Base-by-base conservation (phyloP, 2,329 filamentous ascomycete genomes). In the Pseudopyrenochaeta lycopersici region DNA sequence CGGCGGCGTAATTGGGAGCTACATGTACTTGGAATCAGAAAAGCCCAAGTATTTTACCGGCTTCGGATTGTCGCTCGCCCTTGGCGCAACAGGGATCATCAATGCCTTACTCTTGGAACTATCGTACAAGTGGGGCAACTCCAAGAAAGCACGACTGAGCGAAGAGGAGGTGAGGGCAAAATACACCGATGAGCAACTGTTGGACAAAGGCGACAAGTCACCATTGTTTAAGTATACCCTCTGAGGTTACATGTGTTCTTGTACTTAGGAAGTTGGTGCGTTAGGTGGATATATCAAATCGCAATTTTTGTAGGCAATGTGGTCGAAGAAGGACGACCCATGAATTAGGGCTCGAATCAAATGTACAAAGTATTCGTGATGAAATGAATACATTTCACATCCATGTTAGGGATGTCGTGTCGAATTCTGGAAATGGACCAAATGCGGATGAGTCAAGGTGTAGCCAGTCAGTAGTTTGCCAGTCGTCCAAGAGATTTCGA, bases 211-310 rank as follows among this genome's bases (percentile, higher is more conserved):
- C 0, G 74, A 78, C 54, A 62, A 70, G 47, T 74, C 68, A 46
- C 76, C 75, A 4, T 61, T 78, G 50, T 78, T 76, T 58, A 74
- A 69, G 56, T 79, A 78, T 32, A 20, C 58, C 21, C 31, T 66
- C 7, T 66, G 32, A 60, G 15, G 41, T 56, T 62, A 27, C 56
- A 27, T 27, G 9, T 27, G 23, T 27, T 9, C 4, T 27, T 9
- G 4, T 5, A 5, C 23, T 27, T 27, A 27, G 23, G 23, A 27
- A 27, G 23, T 9, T 27, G 9, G 23, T 9, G 23, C 4, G 4
- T 27, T 27, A 27, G 23, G 23, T 5, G 9, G 23, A 27, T 27
- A 27, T 27, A 27, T 27, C 23, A 27, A 9, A 27, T 9, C 23
- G 9, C n/a, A n/a, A n/a, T n/a, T n/a, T n/a, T n/a, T 17, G 23